phyloP scores from a whole-genome alignment of 2,329 filamentous ascomycete genomes.

The Pseudogymnoascus sp. region DNA sequence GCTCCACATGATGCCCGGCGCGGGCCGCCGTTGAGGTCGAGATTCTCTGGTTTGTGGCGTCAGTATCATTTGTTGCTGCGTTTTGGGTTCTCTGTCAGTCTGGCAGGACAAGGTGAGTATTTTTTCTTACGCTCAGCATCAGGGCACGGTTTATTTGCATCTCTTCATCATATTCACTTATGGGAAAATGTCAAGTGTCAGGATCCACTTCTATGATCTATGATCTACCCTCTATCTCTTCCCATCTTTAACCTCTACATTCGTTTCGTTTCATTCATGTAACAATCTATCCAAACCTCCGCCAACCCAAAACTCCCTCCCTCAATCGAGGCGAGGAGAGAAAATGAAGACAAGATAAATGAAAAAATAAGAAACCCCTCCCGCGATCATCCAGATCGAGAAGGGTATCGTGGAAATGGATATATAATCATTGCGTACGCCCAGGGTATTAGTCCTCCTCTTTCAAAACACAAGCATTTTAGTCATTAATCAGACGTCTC shows the following conservation, averaged over 20 bases:
- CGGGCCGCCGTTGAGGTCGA: not conserved
- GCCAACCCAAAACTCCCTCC: not conserved
- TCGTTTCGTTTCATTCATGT: not conserved
- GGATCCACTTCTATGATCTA: not conserved
- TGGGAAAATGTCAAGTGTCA: not conserved
- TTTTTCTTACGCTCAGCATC: not conserved
- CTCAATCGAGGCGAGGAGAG: not conserved
- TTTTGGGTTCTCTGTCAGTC: not conserved
- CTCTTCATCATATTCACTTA: not conserved
- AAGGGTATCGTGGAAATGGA: not conserved
- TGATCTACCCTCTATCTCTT: constrained; percentile 1
- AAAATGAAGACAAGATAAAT: not conserved
- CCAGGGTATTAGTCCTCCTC: constrained; percentile 7
- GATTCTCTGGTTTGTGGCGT: not conserved
- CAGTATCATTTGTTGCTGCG: not conserved
- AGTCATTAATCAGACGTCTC: not conserved
- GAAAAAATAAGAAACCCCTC: not conserved
- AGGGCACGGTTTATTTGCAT: not conserved
- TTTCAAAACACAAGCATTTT: not conserved
- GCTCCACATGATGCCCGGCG: not conserved
- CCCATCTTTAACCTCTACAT: not conserved
- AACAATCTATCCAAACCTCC: not conserved
- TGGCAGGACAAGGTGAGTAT: not conserved
- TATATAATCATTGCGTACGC: not conserved
- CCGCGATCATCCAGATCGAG: not conserved